Percentiles rank a stretch among this genome's conserved stretches.
phyloP scores from a whole-genome alignment of 2,329 filamentous ascomycete genomes.

The Hymenoscyphus fructigenus region DNA sequence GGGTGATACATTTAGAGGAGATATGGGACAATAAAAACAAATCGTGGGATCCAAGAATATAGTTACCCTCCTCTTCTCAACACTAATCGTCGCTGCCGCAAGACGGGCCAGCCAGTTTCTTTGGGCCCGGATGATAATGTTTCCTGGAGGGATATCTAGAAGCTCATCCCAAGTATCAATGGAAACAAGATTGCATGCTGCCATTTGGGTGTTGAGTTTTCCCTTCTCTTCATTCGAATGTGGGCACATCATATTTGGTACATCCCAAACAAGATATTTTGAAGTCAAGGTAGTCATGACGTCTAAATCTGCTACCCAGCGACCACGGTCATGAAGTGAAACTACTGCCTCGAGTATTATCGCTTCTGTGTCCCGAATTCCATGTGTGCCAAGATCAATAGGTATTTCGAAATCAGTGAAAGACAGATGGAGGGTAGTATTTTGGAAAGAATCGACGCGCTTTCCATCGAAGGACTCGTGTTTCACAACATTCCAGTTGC shows the following conservation, averaged over 20 bases:
- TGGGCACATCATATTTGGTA: too few relatives aligned
- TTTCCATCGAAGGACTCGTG: not conserved
- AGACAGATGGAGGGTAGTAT: not conserved
- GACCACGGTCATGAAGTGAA: not conserved
- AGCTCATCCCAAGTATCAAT: slow-evolving; percentile 19
- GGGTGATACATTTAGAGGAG: too few relatives aligned
- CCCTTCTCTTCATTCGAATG: too few relatives aligned
- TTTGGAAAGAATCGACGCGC: not conserved
- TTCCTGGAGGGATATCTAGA: slow-evolving; percentile 3
- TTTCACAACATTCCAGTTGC: not conserved
- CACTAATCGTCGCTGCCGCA: slow-evolving; percentile 1
- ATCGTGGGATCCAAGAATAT: too few relatives aligned
- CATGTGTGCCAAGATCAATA: not conserved
- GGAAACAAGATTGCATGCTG: too few relatives aligned
- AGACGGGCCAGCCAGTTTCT: slow-evolving; percentile 18
- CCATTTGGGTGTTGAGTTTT: too few relatives aligned
- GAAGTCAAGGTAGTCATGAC: not conserved
- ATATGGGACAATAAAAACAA: too few relatives aligned
- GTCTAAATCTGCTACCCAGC: not conserved
- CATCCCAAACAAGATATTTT: too few relatives aligned
- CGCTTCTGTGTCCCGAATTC: not conserved
- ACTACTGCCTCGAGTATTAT: not conserved
- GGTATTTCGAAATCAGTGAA: not conserved
- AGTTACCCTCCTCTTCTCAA: too few relatives aligned
- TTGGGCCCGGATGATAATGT: slow-evolving; percentile 7